Percentiles rank a stretch among this genome's conserved stretches.
These are phyloP conservation scores for Neocucurbitaria cava DNA, from an alignment of 2,329 filamentous ascomycete species.

Conservation along the genomic window DNA sequence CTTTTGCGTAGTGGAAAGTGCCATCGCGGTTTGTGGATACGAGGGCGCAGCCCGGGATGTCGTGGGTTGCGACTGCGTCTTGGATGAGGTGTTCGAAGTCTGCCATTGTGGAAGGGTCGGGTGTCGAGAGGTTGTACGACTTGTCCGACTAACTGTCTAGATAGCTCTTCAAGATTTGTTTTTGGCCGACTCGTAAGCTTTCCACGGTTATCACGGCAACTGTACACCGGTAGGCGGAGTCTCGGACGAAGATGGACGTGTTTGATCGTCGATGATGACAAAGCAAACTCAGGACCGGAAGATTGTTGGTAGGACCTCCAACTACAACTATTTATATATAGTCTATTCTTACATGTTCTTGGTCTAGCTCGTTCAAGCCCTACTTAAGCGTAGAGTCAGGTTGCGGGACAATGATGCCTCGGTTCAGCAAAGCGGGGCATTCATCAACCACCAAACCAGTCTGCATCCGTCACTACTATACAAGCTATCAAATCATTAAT, in stretches of 20 bases:
- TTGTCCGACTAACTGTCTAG: too few relatives aligned
- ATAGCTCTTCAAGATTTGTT: too few relatives aligned
- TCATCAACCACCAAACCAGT: not conserved
- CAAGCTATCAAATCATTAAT: too few relatives aligned
- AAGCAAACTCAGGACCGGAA: too few relatives aligned
- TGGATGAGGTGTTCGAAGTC: slow-evolving; percentile 35
- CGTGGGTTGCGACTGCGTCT: slow-evolving; percentile 23
- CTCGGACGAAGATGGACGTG: too few relatives aligned
- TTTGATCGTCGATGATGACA: too few relatives aligned
- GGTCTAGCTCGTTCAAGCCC: not conserved
- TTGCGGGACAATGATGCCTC: not conserved
- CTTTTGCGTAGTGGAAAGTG: slow-evolving; percentile 45
- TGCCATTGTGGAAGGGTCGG: slow-evolving; percentile 12
- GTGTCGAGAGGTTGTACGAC: not conserved
- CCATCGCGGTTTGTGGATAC: slow-evolving; percentile 35
- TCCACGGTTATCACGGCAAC: too few relatives aligned
- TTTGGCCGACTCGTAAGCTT: too few relatives aligned
- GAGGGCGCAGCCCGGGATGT: slow-evolving; percentile 35
- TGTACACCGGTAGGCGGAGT: too few relatives aligned
- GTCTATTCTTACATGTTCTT: not conserved
- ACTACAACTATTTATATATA: not conserved
- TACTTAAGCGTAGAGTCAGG: not conserved
- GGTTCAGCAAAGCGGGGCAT: not conserved
- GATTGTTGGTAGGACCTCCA: not conserved
- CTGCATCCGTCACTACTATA: not conserved